Base-by-base conservation (phyloP, 169 alveolate genomes). In the Neospora caninum region DNA sequence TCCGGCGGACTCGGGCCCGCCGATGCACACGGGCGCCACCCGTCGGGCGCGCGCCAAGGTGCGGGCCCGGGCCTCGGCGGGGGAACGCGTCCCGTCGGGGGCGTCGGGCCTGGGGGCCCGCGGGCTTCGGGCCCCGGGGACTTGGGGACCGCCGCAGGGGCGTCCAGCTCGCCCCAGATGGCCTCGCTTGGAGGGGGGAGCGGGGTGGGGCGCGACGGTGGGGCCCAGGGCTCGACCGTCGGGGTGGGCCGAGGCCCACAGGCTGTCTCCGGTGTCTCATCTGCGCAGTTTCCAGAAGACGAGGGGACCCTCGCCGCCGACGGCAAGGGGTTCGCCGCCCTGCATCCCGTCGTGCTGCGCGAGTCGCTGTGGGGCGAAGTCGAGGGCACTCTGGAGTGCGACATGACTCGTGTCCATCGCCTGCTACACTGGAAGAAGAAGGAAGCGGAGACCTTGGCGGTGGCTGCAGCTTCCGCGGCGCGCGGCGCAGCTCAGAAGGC, bases 161-260 rank as follows among this genome's bases (percentile, higher is more conserved):
- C 86, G 64, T 88, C 95, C 39, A 88, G 42, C 27, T 54, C 78
- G 27, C n/a, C 91, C 70, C 91, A 87, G 54, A 87, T 83, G 49
- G 42, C 95, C 70, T 22, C 88, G 64, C 88, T 86, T 87, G 27
- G 80, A 41, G 54, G 38, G 86, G 92, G 29, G 86, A n/a, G 70
- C 34, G 25, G 43, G 43, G 64, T 10, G 27, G 42, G 70, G 10
- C 70, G 67, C 41, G 34, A 67, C 84, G 41, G 64, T 25, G 69
- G 92, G 92, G 0, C 73, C 54, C 18, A 54, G 70, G 41, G 92
- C 70, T 2, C 87, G 88, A 38, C 9, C 41, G 53, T 7, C 41
- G 53, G 69, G 43, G 0, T 16, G 13, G 43, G 41, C 13, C 39
- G 34, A 73, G 25, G 31, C 16, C 31, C 89, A 6, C 43, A 38